Conservation (phyloP, 345 rosid genomes). For the Populus simonii region DNA sequence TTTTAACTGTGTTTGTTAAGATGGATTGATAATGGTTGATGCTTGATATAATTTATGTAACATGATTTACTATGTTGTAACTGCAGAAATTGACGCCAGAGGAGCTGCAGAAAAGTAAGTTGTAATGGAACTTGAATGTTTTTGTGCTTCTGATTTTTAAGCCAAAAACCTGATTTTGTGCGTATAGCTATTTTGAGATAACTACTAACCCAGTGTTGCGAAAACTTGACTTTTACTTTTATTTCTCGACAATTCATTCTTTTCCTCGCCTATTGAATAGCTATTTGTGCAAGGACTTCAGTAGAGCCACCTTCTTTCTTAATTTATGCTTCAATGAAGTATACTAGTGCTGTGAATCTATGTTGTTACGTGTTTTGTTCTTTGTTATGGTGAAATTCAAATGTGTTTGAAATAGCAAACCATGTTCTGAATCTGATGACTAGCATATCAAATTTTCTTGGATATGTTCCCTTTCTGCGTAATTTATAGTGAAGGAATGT, state of each 20-base stretch:
- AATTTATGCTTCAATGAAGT: background rate
- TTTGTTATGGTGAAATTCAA: background rate
- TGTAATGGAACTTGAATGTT: background rate
- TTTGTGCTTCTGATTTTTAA: background rate
- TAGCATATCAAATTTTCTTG: background rate
- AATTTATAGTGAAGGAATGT: background rate
- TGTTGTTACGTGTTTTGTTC: background rate
- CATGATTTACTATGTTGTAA: conserved; percentile 17
- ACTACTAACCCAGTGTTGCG: background rate
- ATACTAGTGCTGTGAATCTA: background rate
- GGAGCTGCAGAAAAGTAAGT: conserved; percentile 78
- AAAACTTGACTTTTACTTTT: background rate
- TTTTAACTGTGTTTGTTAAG: conserved; percentile 1
- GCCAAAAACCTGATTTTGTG: background rate
- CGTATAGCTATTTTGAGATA: background rate
- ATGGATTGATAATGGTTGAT: background rate
- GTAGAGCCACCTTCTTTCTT: background rate
- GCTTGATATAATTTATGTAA: conserved; percentile 8
- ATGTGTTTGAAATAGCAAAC: background rate
- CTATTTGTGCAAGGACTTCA: background rate
- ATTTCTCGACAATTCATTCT: background rate
- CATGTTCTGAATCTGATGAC: background rate
- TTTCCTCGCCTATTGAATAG: background rate
- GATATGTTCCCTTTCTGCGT: background rate
- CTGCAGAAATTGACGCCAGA: conserved; percentile 78